phyloP scores from a whole-genome alignment of 352 stramenopile genomes.

The Lagenidium giganteum region DNA sequence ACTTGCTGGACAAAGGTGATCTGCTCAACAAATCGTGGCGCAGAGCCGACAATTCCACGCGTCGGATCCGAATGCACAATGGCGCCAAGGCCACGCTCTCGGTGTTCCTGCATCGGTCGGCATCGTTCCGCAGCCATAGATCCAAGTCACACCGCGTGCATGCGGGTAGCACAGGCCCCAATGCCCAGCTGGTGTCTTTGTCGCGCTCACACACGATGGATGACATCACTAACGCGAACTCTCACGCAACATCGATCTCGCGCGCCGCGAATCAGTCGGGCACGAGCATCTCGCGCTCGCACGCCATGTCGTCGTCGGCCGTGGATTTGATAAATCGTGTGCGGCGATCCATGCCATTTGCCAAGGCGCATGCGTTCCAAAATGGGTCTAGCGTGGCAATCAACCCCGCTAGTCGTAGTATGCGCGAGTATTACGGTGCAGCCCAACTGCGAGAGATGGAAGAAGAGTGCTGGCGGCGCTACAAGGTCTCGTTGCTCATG shows the following conservation, averaged over 20 bases:
- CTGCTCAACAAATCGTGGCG: background rate
- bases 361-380: conserved; percentile 37
- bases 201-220: too few relatives aligned
- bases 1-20: conserved; percentile 6
- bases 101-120: too few relatives aligned
- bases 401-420: conserved; percentile 38
- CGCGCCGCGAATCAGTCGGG: background rate
- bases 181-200: too few relatives aligned
- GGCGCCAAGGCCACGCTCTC: too few relatives aligned
- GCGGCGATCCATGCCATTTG: conserved; percentile 13
- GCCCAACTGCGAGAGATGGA: conserved; percentile 54
- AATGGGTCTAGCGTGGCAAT: conserved; percentile 47
- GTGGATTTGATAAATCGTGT: background rate
- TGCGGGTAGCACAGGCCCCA: too few relatives aligned
- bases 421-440: conserved; percentile 43
- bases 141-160: conserved; percentile 6
- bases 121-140: too few relatives aligned
- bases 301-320: background rate
- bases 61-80: too few relatives aligned
- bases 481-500: conserved; percentile 65
- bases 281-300: conserved; percentile 8
- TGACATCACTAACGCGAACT: too few relatives aligned
- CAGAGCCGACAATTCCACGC: too few relatives aligned
- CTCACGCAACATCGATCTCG: background rate
- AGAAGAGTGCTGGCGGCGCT: conserved; percentile 65